Base-by-base conservation (phyloP, 164 flowering plant genomes). In the Brasenia schreberi region DNA sequence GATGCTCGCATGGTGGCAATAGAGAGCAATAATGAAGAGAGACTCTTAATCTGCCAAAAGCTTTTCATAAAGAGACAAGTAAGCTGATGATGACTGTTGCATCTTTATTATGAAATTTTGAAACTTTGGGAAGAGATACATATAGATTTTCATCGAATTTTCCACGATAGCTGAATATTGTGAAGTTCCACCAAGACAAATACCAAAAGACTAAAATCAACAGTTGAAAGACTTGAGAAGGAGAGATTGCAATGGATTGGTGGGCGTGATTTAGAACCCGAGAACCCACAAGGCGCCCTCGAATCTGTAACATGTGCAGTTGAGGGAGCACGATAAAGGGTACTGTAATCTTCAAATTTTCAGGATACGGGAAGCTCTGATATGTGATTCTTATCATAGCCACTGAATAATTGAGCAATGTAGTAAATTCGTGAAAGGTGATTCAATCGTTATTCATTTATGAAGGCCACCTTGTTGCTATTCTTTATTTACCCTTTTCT, bases 31-130 rank as follows among this genome's bases (percentile, higher is more conserved):
- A 87, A 80, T 16, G 86, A 89, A 4, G 96, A 95, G 81, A 87
- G 74, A 75, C 92, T 95, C 66, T 90, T 95, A 0, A 65, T 95
- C 69, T 89, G 97, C 79, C 99, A 95, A 77, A 95, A 95, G 74
- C 96, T 97, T 27, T 95, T 89, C 74, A 73, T 81, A 42, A 95
- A 84, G 85, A 83, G 74, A 75, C 95, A 76, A 77, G 68, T 16
- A 14, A 9, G 56, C 12, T 49, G 12, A 9, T 4, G 56, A 49
- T 9, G 56, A 9, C 56, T 49, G 10, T 49, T 49, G 56, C 56
- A 49, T 49, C 10, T 49, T 49, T 49, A 49, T 49, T 49, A 9
- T 49, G 10, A 9, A 9, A 9, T 49, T 49, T 14, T 49, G 16
- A 49, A 49, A 14, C 2, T 49, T 49, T 49, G 10, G 56, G 56